Evolutionary conservation across 139 green algal species (phyloP).

Genomic region (Chlamydomonas sp.): DNA sequence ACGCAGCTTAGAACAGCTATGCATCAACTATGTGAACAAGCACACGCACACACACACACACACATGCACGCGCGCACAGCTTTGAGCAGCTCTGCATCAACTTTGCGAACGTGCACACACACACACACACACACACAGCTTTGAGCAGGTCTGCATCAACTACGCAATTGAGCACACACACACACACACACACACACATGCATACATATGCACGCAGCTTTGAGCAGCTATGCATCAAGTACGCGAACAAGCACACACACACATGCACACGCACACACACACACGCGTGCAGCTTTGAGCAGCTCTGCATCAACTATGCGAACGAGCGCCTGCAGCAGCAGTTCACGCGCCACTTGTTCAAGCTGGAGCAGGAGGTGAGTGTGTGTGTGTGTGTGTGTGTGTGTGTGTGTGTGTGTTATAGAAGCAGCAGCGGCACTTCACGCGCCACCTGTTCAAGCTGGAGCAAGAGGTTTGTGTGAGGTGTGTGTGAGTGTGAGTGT

Average conservation of each 20-base stretch:
- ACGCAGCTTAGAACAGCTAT: slow-evolving; percentile 96
- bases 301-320: slow-evolving; percentile 98
- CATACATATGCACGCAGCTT: too few relatives aligned
- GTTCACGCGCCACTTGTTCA: slow-evolving; percentile 92
- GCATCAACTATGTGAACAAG: slow-evolving; percentile 98
- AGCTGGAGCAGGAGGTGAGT: slow-evolving; percentile 67
- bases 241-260: slow-evolving; percentile 96
- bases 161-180: slow-evolving; percentile 96
- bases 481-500: not conserved
- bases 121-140: too few relatives aligned
- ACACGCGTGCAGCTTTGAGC: too few relatives aligned
- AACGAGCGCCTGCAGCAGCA: slow-evolving; percentile 97
- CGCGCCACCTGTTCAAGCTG: slow-evolving; percentile 82
- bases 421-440: slow-evolving; percentile 98
- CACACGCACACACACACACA: too few relatives aligned
- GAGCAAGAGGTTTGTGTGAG: slow-evolving; percentile 56
- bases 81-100: slow-evolving; percentile 99
- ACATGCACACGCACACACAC: too few relatives aligned
- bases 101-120: too few relatives aligned
- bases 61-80: too few relatives aligned
- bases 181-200: too few relatives aligned
- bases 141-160: slow-evolving; percentile 99
- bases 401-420: too few relatives aligned
- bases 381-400: slow-evolving; percentile 5
- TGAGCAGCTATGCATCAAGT: slow-evolving; percentile 98